These are phyloP conservation scores for Mycena kentingensis DNA, from an alignment of 768 basidiomycete species.

Conservation along the genomic window DNA sequence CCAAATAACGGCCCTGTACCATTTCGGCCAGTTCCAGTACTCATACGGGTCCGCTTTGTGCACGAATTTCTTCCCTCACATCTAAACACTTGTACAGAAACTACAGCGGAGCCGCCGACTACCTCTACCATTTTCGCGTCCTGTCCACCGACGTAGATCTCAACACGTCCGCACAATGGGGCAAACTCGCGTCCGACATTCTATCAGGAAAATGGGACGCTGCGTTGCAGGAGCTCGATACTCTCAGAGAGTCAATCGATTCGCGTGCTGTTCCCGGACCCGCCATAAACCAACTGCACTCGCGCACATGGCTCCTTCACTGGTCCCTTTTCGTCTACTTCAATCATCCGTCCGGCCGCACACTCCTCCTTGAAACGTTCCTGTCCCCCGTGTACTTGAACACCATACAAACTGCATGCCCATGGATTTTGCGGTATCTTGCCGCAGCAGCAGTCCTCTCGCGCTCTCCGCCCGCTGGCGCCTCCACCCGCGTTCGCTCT, in stretches of 20 bases:
- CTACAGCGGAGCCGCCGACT: constrained; percentile 95
- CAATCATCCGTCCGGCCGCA: constrained; percentile 91
- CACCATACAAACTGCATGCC: constrained; percentile 94
- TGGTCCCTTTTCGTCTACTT: constrained; percentile 99
- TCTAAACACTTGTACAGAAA: constrained; percentile 45
- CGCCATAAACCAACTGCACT: constrained; percentile 86
- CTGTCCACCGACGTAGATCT: constrained; percentile 92
- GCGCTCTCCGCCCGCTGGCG: constrained; percentile 42
- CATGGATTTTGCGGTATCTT: constrained; percentile 94
- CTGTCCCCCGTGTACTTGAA: constrained; percentile 96
- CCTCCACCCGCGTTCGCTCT: constrained; percentile 77
- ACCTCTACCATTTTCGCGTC: constrained; percentile 97
- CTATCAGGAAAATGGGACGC: constrained; percentile 93
- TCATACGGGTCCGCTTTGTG: constrained; percentile 65
- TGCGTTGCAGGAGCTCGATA: constrained; percentile 94
- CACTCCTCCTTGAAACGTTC: constrained; percentile 93
- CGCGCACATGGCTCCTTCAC: constrained; percentile 94
- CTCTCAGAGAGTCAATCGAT: constrained; percentile 91
- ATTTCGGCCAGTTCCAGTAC: constrained; percentile 98
- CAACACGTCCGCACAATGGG: constrained; percentile 97
- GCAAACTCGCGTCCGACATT: constrained; percentile 96
- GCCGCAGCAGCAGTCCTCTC: constrained; percentile 92
- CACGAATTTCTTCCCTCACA: neutral
- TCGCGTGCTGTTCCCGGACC: constrained; percentile 70
- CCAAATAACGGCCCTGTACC: constrained; percentile 94